A percentile compares a stretch with the other conserved stretches of the same genome.
phyloP scores from a whole-genome alignment of 106 monocot genomes.

The Iris macrosiphon region DNA sequence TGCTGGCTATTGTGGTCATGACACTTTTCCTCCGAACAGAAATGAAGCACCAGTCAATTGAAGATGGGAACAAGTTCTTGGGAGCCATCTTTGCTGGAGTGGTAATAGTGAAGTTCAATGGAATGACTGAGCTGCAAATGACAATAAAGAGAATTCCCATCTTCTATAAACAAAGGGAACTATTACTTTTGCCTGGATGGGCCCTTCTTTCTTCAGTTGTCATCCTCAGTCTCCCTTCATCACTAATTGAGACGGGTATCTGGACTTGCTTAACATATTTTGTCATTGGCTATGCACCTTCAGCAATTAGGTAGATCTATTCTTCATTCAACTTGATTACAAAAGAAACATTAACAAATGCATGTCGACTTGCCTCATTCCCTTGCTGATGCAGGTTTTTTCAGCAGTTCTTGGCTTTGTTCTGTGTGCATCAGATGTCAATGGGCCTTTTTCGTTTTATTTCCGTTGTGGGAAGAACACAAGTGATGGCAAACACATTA shows the following conservation, averaged over 20 bases:
- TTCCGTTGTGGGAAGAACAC: slow-evolving; percentile 49
- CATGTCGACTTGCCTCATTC: background rate
- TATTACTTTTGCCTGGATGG: slow-evolving; percentile 62
- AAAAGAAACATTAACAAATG: background rate
- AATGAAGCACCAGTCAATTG: slow-evolving; percentile 38
- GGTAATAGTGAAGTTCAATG: slow-evolving; percentile 80
- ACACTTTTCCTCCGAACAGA: slow-evolving; percentile 54
- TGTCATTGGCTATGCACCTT: slow-evolving; percentile 64
- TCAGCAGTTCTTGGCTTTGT: slow-evolving; percentile 48
- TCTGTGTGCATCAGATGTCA: slow-evolving; percentile 55
- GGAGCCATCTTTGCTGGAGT: slow-evolving; percentile 51
- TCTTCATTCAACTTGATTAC: background rate
- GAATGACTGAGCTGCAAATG: slow-evolving; percentile 67
- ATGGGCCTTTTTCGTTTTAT: slow-evolving; percentile 46
- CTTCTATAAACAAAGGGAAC: slow-evolving; percentile 72
- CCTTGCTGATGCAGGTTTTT: slow-evolving; percentile 30
- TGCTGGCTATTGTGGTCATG: slow-evolving; percentile 51
- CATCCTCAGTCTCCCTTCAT: slow-evolving; percentile 51
- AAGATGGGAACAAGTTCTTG: slow-evolving; percentile 48
- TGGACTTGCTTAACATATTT: slow-evolving; percentile 62
- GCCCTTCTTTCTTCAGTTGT: slow-evolving; percentile 45
- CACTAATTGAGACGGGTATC: slow-evolving; percentile 56
- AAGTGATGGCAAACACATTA: slow-evolving; percentile 43
- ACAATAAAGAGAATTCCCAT: slow-evolving; percentile 52
- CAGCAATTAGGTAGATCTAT: slow-evolving; percentile 36